Conservation (phyloP, 2,329 filamentous ascomycete genomes). For the Fusarium albidum region DNA sequence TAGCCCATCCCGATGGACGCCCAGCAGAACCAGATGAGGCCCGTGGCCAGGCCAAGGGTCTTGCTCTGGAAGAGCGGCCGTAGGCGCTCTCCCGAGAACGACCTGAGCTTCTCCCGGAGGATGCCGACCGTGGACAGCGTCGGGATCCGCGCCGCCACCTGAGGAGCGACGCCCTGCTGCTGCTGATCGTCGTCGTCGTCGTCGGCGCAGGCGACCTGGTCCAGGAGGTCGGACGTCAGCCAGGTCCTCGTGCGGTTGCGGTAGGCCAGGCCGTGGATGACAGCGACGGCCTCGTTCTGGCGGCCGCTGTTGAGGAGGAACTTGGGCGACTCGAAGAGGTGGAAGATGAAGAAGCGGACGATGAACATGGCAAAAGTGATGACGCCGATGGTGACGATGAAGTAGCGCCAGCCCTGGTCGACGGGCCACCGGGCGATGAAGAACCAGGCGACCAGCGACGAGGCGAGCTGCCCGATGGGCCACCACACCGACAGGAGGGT, state of each 20-base stretch:
- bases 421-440: constrained; percentile 75
- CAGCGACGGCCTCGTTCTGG: constrained; percentile 80
- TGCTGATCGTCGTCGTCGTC: no score
- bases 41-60: constrained; percentile 60
- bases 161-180: constrained; percentile 38
- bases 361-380: constrained; percentile 81
- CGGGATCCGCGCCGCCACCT: constrained; percentile 17
- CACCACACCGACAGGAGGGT: constrained; percentile 88
- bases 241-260: constrained; percentile 76
- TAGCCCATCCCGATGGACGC: constrained; percentile 85
- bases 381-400: constrained; percentile 75
- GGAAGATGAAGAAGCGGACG: constrained; percentile 80
- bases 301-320: constrained; percentile 80
- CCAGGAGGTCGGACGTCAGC: constrained; percentile 76
- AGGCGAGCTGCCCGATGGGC: constrained; percentile 81
- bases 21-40: constrained; percentile 81
- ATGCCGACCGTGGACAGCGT: constrained; percentile 47
- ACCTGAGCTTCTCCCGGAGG: constrained; percentile 66
- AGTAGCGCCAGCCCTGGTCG: constrained; percentile 79
- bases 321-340: constrained; percentile 86
- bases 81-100: constrained; percentile 74
- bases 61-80: constrained; percentile 69
- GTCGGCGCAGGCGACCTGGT: constrained; percentile 59
- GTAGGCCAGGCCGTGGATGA: constrained; percentile 79
- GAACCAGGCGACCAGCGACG: constrained; percentile 77